Evolutionary conservation across 1,139 yeast genomes (phyloP).

Genomic region (Zygoascus hellenicus): DNA sequence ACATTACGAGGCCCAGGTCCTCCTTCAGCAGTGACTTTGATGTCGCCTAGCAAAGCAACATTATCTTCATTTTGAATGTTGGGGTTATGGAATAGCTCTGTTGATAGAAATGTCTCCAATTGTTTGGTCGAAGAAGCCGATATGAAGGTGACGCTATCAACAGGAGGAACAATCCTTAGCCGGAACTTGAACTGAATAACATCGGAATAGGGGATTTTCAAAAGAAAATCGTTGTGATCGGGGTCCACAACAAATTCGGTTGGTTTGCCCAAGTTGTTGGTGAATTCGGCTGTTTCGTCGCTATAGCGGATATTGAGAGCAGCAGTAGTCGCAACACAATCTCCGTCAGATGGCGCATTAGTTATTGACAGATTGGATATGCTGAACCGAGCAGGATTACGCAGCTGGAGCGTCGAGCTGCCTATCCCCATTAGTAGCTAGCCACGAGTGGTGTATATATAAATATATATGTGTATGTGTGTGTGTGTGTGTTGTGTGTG

Average conservation of each 20-base stretch:
- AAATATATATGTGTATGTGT: not conserved
- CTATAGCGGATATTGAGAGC: not conserved
- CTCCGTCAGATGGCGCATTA: not conserved
- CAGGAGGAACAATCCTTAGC: constrained; percentile 19
- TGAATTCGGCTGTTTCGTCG: constrained; percentile 2
- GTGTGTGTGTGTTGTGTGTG: no score
- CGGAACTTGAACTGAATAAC: constrained; percentile 19
- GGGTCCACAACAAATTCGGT: constrained; percentile 15
- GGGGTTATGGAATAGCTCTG: constrained; percentile 38
- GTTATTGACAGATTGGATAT: constrained; percentile 2
- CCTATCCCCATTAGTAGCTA: not conserved
- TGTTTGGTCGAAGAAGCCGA: constrained; percentile 28
- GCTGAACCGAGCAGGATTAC: constrained; percentile 1
- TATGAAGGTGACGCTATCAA: constrained; percentile 33
- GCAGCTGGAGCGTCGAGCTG: not conserved
- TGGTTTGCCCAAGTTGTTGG: constrained; percentile 1
- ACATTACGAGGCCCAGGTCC: constrained; percentile 12
- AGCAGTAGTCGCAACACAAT: not conserved
- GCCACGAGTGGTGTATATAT: not conserved
- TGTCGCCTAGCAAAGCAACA: constrained; percentile 36
- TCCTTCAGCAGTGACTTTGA: constrained; percentile 13
- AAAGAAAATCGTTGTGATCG: constrained; percentile 14
- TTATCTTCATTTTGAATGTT: constrained; percentile 37
- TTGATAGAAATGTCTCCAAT: constrained; percentile 33
- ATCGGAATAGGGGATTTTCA: constrained; percentile 21